phyloP scores from a whole-genome alignment of 2,329 filamentous ascomycete genomes.

The Westerdykella ornata region DNA sequence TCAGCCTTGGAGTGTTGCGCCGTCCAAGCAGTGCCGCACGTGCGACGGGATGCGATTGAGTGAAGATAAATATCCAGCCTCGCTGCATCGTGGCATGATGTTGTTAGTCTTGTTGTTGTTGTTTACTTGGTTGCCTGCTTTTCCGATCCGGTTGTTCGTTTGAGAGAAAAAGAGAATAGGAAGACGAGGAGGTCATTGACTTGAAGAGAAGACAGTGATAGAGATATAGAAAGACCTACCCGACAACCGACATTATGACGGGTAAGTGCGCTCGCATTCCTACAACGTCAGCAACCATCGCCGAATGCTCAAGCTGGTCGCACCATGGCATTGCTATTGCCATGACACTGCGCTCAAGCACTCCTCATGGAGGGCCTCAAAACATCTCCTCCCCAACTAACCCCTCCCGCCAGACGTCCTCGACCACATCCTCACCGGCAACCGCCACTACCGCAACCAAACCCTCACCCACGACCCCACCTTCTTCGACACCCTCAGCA shows the following conservation, averaged over 20 bases:
- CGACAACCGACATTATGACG: not conserved
- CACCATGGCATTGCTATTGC: not conserved
- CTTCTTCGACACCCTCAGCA: conserved; percentile 62
- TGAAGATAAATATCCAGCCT: too few species aligned
- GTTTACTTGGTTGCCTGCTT: too few species aligned
- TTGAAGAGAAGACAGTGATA: too few species aligned
- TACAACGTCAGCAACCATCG: not conserved
- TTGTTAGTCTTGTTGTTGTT: too few species aligned
- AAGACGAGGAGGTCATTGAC: too few species aligned
- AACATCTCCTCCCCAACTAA: not conserved
- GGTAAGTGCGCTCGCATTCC: not conserved
- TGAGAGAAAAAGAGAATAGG: too few species aligned
- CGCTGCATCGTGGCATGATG: too few species aligned
- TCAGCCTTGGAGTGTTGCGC: too few species aligned
- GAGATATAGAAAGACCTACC: too few species aligned
- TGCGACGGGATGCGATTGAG: too few species aligned
- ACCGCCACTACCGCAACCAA: conserved; percentile 63
- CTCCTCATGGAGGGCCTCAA: not conserved
- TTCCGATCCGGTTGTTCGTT: too few species aligned
- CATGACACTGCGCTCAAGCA: not conserved
- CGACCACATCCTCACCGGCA: conserved; percentile 58
- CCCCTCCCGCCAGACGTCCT: conserved; percentile 46
- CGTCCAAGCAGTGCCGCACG: too few species aligned
- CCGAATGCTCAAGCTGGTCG: not conserved
- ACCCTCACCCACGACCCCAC: conserved; percentile 60